Evolutionary conservation across 257 asterid species (phyloP).

Genomic region (Scutellaria minor): DNA sequence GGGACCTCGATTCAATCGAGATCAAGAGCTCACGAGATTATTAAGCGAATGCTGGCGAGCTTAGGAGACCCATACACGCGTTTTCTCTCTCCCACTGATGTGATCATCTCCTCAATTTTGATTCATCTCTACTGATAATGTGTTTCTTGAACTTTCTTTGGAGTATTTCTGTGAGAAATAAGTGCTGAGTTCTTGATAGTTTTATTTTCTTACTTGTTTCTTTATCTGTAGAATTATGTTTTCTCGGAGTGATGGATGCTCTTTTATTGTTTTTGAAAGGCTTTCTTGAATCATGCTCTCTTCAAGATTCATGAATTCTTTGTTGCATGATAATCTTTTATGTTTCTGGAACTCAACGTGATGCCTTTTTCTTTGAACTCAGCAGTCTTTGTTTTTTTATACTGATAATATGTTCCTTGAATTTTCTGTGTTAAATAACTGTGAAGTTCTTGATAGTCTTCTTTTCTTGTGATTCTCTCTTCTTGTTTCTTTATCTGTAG

Average conservation of each 20-base stretch:
- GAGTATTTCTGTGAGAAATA: background rate
- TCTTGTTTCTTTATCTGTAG: too few species aligned
- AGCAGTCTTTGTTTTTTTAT: too few species aligned
- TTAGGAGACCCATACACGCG: constrained; percentile 93
- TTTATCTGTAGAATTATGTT: background rate
- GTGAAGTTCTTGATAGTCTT: too few species aligned
- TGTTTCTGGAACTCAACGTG: constrained; percentile 12
- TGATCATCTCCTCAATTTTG: constrained; percentile 39
- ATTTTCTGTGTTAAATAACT: too few species aligned
- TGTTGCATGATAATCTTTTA: constrained; percentile 1
- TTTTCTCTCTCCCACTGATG: constrained; percentile 89
- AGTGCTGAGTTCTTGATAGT: background rate
- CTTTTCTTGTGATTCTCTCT: too few species aligned
- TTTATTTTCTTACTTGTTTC: background rate
- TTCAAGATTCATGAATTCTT: constrained; percentile 8
- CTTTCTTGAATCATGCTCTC: background rate
- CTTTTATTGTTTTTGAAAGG: background rate
- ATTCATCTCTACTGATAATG: background rate
- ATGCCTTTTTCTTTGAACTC: background rate
- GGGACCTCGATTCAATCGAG: constrained; percentile 69
- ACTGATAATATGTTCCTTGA: too few species aligned
- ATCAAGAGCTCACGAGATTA: constrained; percentile 86
- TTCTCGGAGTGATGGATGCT: background rate
- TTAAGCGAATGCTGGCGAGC: constrained; percentile 80
- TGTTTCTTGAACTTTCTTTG: constrained; percentile 10